Evolutionary conservation across 805 yeast species (phyloP), one percentile per base, ranked within the genome.

Genomic region (Cephaloascus fragrans): DNA sequence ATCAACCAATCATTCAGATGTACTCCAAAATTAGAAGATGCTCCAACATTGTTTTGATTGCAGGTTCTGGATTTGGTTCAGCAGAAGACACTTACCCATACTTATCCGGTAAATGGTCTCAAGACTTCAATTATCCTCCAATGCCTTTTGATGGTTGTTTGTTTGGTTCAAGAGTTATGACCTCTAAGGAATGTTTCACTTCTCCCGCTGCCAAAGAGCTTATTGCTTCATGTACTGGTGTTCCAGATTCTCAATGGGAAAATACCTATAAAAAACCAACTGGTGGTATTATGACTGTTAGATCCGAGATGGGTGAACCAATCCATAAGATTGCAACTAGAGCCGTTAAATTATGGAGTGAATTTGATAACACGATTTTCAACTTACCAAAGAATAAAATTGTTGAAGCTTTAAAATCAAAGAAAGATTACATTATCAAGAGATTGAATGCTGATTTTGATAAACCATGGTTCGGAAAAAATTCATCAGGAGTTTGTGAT

Each of bases 221-320:
- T 35, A 93, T 93, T 67, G 89, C 87, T 42, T 75, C 77, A 28
- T 88, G 95, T 51, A 58, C 93, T 32, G 99, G 99, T 77, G 94
- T 87, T 42, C 72, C 79, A 26, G 97, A 93, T 61, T 53, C 62
- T 33, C 61, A 85, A 61, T 93, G 99, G 99, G 97, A 93, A 64
- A 73, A 75, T 53, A 86, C 97, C 37, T 93, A 93, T 71, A 83
- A 84, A 69, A 82, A 82, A 57, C 90, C 96, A 55, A 80, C 97
- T 44, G 98, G 98, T 69, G 99, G 98, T 64, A 78, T 93, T 48
- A 71, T 93, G 50, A 90, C 98, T 40, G 98, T 93, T 45, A 75
- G 85, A 59, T 90, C 97, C 15, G 99, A 93, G 71, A 93, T 93
- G 98, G 98, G 99, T 59, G 98, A 93, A 71, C 98, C 98, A 56